Base-by-base conservation (phyloP, 2,329 filamentous ascomycete species). In the Aspergillus fumigatus region DNA sequence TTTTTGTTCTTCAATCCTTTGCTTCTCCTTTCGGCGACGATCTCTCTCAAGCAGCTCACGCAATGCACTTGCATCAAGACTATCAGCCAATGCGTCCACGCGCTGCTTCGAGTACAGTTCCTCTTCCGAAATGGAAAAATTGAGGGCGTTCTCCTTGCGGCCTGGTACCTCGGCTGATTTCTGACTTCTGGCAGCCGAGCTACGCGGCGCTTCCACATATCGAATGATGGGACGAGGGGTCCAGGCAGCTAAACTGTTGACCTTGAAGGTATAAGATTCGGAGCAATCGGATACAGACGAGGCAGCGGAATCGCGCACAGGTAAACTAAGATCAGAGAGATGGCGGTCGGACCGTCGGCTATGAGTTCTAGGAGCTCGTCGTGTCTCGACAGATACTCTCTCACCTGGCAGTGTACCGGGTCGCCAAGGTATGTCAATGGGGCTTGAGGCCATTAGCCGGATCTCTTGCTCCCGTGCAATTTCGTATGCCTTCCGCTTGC, bases 1-100 rank as follows among this genome's bases (percentile, higher is more conserved):
- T 67, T 88, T 85, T 63, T 84, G 85, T 65, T 92, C 89, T 52
- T 86, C 86, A 60, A 84, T 81, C 53, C 82, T 84, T 74, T 89
- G 92, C 70, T 86, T 85, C 63, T 96, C 90, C 62, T 83, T 85
- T 56, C 94, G 84, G 66, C 92, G 84, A 62, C 87, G 82, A 68
- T 99, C 94, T 58, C 94, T 82, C 66, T 99, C 94, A 84, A 99
- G 88, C 29, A 97, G 80, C 69, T 96, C 89, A 57, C 93, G 84
- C 41, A 99, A 73, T 64, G 91, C 92, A 52, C 88, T 85, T 3
- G 94, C 89, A 73, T 91, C 90, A 54, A 99, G 80, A 57, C 90
- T 88, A 69, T 97, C 89, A 23, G 92, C 94, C 48, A 97, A 71
- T 48, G 84, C 82, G 57, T 87, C 84, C 48, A 88, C 82, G 35